Conservation (phyloP, 1,284 basidiomycete species). For the Stygiomarasmius scandens region DNA sequence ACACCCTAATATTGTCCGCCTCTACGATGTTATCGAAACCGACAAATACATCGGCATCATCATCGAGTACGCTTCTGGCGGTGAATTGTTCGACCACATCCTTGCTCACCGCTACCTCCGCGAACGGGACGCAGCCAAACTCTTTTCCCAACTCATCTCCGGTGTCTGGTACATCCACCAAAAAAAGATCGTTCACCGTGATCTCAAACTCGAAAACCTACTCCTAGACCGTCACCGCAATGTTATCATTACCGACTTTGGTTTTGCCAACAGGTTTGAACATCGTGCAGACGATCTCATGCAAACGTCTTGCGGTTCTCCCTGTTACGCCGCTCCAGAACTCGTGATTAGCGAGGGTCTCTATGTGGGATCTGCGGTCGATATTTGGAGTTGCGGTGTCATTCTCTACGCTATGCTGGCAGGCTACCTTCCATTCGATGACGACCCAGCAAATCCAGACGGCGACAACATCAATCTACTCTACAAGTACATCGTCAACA, state of each 20-base stretch:
- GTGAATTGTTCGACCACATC: constrained; percentile 99
- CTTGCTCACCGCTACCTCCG: constrained; percentile 96
- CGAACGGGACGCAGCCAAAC: constrained; percentile 92
- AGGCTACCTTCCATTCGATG: constrained; percentile 99
- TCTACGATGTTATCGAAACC: constrained; percentile 99
- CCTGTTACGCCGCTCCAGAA: constrained; percentile 98
- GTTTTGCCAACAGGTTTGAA: constrained; percentile 97
- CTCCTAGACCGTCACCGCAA: constrained; percentile 97
- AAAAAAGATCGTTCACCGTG: constrained; percentile 99
- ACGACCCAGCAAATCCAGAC: constrained; percentile 98
- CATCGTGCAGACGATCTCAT: constrained; percentile 92
- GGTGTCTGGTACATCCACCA: constrained; percentile 99
- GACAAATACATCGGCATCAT: constrained; percentile 99
- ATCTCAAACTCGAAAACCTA: constrained; percentile 98
- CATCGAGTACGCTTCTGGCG: constrained; percentile 96
- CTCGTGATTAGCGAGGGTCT: constrained; percentile 98
- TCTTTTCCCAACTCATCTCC: constrained; percentile 98
- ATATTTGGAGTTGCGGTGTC: constrained; percentile 99
- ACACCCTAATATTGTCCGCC: constrained; percentile 97
- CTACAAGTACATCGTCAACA: constrained; percentile 99
- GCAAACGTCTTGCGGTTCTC: constrained; percentile 97
- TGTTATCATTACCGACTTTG: constrained; percentile 99
- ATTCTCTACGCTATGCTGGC: constrained; percentile 99
- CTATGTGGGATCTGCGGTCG: constrained; percentile 98
- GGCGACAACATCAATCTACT: constrained; percentile 99